Base-by-base conservation (phyloP, 1,139 yeast species). In the Candida sp. region DNA sequence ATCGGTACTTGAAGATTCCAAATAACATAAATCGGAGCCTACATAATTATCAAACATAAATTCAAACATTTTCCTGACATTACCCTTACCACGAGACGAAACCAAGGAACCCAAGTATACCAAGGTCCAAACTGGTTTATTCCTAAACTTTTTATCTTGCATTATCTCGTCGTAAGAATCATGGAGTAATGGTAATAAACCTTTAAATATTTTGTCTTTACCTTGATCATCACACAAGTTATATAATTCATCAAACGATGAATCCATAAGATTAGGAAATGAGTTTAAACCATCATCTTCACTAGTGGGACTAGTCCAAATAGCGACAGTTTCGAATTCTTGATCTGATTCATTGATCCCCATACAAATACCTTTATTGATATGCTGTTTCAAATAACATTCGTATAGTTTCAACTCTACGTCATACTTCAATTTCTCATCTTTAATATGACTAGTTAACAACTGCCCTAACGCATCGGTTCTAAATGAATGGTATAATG, bases 41-140 rank as follows among this genome's bases (percentile, higher is more conserved):
- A 84, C 70, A 56, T 74, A 67, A 42, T 71, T 66, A 25, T 66
- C 59, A 49, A 79, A 80, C 75, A 80, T 77, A 53, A 68, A 74
- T n/a, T 79, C 78, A 50, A 82, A 75, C 55, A 81, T 67, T 41
- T 70, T 70, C 39, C 87, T 61, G n/a, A 75, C 81, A 56, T 82
- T 81, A 6, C 88, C 88, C 58, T 82, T 82, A 33, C 88, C 88
- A 53, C 85, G 69, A 7, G 86, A 85, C 21, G 61, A 55, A n/a
- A 72, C 73, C 8, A 76, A 65, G 5, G 84, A 76, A 2, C 87
- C 88, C 38, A 82, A 62, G 54, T 82, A 82, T 33, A 82, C 85
- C 54, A 82, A 70, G 15, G 85, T 81, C 65, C 73, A 82, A 5
- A 71, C 58, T 36, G 72, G 68, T 44, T 71, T 73, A 39, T 63